phyloP scores from a whole-genome alignment of 805 yeast genomes.

The Candida coleopterorum region DNA sequence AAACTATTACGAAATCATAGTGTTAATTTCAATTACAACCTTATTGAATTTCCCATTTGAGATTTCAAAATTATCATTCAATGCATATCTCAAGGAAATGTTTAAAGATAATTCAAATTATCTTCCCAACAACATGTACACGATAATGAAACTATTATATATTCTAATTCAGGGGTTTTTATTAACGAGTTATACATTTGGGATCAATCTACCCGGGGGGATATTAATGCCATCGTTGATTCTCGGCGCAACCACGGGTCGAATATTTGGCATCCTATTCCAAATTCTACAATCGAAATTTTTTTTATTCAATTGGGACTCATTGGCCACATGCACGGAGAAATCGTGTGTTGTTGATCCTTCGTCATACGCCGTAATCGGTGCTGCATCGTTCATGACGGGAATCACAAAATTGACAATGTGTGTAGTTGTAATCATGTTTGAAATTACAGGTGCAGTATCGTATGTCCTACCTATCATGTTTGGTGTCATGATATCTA shows the following conservation, averaged over 20 bases:
- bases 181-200: conserved; percentile 65
- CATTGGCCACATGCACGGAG: conserved; percentile 37
- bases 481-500: conserved; percentile 74
- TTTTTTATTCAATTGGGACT: conserved; percentile 23
- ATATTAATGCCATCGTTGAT: conserved; percentile 59
- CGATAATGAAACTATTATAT: conserved; percentile 26
- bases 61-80: conserved; percentile 51
- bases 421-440: conserved; percentile 72
- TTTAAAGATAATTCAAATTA: conserved; percentile 57
- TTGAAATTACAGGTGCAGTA: conserved; percentile 83
- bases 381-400: conserved; percentile 78
- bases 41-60: conserved; percentile 51
- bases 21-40: conserved; percentile 47
- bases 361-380: conserved; percentile 84
- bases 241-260: conserved; percentile 57
- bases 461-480: conserved; percentile 80
- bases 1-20: conserved; percentile 44
- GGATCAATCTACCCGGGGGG: conserved; percentile 67
- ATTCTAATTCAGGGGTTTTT: conserved; percentile 49
- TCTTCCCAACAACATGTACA: conserved; percentile 16
- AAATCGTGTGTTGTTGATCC: conserved; percentile 65
- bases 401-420: conserved; percentile 80
- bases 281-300: conserved; percentile 43
- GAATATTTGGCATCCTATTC: conserved; percentile 50
- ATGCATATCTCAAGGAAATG: conserved; percentile 52